phyloP scores from a whole-genome alignment of 345 rosid species.

The Passiflora organensis region DNA sequence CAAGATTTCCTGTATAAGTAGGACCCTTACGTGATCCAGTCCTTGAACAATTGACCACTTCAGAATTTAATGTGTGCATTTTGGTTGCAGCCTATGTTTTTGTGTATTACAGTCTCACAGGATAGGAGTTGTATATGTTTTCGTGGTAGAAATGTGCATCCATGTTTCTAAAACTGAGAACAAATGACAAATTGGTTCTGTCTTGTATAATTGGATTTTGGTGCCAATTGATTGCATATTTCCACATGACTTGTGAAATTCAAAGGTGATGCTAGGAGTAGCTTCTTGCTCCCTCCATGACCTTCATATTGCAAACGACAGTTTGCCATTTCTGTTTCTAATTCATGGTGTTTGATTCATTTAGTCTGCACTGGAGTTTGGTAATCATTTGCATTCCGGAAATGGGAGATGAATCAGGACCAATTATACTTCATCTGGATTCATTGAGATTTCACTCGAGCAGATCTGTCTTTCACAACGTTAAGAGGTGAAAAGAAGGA shows the following conservation, averaged over 20 bases:
- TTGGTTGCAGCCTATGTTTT: too few species aligned
- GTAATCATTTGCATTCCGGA: slow-evolving; percentile 84
- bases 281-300: neutral
- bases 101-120: too few species aligned
- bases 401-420: slow-evolving; percentile 69
- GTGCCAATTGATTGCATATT: neutral
- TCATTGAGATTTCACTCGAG: slow-evolving; percentile 70
- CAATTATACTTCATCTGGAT: slow-evolving; percentile 84
- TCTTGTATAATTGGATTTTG: neutral
- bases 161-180: neutral
- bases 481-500: slow-evolving; percentile 59
- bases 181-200: neutral
- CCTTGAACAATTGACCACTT: too few species aligned
- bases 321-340: slow-evolving; percentile 9
- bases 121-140: neutral
- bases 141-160: neutral
- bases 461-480: slow-evolving; percentile 50
- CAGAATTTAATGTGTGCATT: too few species aligned
- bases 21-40: too few species aligned
- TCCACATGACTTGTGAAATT: neutral
- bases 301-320: slow-evolving; percentile 4
- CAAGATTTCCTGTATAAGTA: too few species aligned
- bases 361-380: slow-evolving; percentile 94
- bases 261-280: neutral
- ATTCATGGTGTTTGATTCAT: slow-evolving; percentile 19